These are phyloP conservation scores for Gleditsia sinensis DNA, from an alignment of 306 rosid genomes.

Conservation along the genomic window DNA sequence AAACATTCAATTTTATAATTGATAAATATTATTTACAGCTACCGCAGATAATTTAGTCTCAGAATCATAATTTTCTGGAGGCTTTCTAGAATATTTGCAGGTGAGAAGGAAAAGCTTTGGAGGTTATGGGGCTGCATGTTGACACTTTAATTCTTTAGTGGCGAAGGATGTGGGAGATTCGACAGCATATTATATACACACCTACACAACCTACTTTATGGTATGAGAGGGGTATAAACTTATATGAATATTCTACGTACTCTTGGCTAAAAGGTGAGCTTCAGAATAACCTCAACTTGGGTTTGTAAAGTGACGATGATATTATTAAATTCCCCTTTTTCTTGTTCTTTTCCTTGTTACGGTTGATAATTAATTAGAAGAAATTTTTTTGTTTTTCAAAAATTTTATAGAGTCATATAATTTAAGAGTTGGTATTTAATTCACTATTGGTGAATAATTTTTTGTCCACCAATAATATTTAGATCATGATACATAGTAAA, in stretches of 20 bases:
- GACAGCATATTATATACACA: neutral
- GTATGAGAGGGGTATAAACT: constrained; percentile 27
- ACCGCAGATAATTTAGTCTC: neutral
- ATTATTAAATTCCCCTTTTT: neutral
- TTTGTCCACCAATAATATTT: too few species aligned
- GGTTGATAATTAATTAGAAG: neutral
- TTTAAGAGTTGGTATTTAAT: too few species aligned
- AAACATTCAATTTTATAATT: too few species aligned
- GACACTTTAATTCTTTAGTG: neutral
- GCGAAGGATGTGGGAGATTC: neutral
- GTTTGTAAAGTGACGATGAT: neutral
- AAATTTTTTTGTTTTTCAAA: too few species aligned
- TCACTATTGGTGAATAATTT: too few species aligned
- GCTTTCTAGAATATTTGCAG: constrained; percentile 23
- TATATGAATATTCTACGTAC: constrained; percentile 29
- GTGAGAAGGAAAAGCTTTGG: neutral
- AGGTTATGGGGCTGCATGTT: too few species aligned
- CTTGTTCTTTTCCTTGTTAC: neutral
- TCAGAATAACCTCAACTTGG: neutral
- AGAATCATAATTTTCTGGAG: neutral
- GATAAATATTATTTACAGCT: neutral
- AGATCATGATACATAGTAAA: too few species aligned
- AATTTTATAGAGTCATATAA: too few species aligned
- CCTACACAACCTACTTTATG: neutral
- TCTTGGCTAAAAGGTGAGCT: neutral